Base-by-base conservation (phyloP, 139 green algal species). In the Gonium pectorale region DNA sequence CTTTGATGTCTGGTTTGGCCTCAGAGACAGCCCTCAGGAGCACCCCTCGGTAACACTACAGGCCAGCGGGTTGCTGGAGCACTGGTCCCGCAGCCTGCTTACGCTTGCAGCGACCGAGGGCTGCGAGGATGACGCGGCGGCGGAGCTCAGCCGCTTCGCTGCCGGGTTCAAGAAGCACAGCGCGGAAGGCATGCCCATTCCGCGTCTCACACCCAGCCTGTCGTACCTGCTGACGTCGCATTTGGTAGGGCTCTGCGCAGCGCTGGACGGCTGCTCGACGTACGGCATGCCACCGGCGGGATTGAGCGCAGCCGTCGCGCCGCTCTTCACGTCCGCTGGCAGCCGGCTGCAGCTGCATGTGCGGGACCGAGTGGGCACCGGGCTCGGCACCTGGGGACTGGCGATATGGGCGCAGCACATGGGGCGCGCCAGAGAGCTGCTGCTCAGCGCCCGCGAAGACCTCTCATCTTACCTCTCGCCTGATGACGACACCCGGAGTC, bases 281-380 rank as follows among this genome's bases (percentile, higher is more conserved):
- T 71, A 71, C 35, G 64, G 64, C 64, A 71, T 71, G 33, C 64
- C 64, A n/a, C n/a, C n/a, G 15, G 40, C 60, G 60, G 60, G 15
- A 9, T 7, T 19, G 62, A 31, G 62, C n/a, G 62, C 31, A 41
- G 6, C 62, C 6, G 21, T 22, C 6, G 41, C 31, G 31, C 62
- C 62, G 62, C 62, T 68, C n/a, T 41, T 68, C n/a, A 19, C 5
- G 9, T 9, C 56, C 6, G 56, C 15, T n/a, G 56, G 56, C 19
- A 17, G 21, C 19, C 56, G 19, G 56, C 17, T 64, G 56, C 17
- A 6, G 56, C 15, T n/a, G 56, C 56, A 64, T n/a, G 15, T 24
- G 15, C 22, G 6, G 56, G 56, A 64, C 15, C 56, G 9, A 6
- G 17, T n/a, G 19, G 56, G 22, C 56, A 41, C 31, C n/a, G 9